Percentiles rank a stretch among this genome's conserved stretches.
Evolutionary conservation across 116 monocot species (phyloP).

Genomic region (Iris pallida): DNA sequence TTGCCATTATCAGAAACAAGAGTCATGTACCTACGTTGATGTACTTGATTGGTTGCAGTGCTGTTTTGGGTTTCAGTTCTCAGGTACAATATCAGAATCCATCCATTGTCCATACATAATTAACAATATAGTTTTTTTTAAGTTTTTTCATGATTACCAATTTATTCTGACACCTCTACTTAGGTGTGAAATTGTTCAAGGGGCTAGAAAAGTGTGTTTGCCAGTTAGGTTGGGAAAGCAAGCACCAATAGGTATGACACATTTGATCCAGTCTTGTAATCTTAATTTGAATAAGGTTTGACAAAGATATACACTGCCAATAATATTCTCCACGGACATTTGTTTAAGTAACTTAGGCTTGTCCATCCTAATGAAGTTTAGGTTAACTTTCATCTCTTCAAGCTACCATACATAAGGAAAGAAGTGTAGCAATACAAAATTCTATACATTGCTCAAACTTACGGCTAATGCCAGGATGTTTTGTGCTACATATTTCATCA

Average conservation of each 20-base stretch:
- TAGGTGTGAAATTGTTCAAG: no score
- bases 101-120: no score
- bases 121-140: no score
- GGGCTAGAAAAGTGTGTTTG: no score
- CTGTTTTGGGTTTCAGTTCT: slow-evolving; percentile 87
- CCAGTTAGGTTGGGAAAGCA: no score
- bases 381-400: slow-evolving; percentile 17
- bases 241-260: no score
- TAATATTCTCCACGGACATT: neutral
- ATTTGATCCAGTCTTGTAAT: neutral
- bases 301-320: neutral
- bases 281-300: neutral
- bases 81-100: slow-evolving; percentile 22
- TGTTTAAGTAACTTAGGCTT: neutral
- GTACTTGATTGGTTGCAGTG: slow-evolving; percentile 61
- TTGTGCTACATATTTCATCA: slow-evolving; percentile 90
- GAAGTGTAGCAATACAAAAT: slow-evolving; percentile 72
- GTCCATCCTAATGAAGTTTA: no score
- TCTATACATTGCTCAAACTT: slow-evolving; percentile 74
- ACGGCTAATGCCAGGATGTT: slow-evolving; percentile 83
- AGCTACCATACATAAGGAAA: slow-evolving; percentile 70
- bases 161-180: no score
- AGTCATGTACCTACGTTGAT: slow-evolving; percentile 29
- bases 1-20: slow-evolving; percentile 37
- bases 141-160: no score